Percentiles rank a stretch among this genome's conserved stretches.
Evolutionary conservation across 2,329 filamentous ascomycete species (phyloP).

Genomic region (Fusarium coicis): DNA sequence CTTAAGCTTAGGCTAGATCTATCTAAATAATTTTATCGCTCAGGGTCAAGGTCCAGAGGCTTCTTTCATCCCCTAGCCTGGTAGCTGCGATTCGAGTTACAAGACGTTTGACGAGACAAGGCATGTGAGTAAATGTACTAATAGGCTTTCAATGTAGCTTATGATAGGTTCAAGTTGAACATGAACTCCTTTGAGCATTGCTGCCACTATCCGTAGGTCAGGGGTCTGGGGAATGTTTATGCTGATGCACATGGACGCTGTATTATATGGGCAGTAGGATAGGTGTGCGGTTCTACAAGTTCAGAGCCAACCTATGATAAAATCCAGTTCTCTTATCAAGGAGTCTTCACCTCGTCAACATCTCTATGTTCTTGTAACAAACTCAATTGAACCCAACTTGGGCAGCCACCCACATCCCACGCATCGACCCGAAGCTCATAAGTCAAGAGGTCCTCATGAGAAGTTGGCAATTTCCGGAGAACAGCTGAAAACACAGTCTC

Average conservation of each 20-base stretch:
- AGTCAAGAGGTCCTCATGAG: neutral
- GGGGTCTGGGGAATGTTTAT: neutral
- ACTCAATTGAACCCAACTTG: conserved; percentile 11
- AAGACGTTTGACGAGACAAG: neutral
- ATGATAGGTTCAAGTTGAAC: neutral
- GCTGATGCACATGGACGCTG: neutral
- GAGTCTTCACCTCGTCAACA: neutral
- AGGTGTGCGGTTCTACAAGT: neutral
- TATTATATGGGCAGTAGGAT: neutral
- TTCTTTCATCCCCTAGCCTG: neutral
- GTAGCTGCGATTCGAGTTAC: no score
- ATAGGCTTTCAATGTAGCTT: neutral
- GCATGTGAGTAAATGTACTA: no score
- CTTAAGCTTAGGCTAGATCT: neutral
- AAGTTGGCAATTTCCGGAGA: neutral
- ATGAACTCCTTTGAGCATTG: neutral
- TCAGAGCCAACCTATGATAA: neutral
- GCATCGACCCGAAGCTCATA: neutral
- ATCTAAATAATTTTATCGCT: neutral
- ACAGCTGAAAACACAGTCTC: neutral
- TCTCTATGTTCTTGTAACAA: conserved; percentile 1
- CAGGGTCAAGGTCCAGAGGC: neutral
- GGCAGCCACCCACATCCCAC: neutral
- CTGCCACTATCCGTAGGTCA: neutral
- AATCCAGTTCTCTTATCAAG: neutral